Percentiles rank a stretch among this genome's conserved stretches.
These are phyloP conservation scores for Acer saccharum DNA, from an alignment of 345 rosid genomes.

Conservation along the genomic window DNA sequence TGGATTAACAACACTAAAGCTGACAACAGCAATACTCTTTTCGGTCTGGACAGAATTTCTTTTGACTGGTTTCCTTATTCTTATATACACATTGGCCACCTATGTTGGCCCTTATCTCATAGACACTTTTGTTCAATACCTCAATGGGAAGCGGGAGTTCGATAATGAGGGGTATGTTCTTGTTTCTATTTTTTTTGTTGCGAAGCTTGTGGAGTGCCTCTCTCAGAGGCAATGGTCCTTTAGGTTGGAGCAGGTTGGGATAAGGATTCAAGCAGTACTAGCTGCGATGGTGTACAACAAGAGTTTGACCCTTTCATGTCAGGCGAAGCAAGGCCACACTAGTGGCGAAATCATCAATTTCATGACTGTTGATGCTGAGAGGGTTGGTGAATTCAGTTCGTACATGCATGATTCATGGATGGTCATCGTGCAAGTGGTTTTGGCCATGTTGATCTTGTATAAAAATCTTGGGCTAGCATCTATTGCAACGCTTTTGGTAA, in stretches of 20 bases:
- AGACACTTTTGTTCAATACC: constrained; percentile 54
- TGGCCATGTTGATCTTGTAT: constrained; percentile 56
- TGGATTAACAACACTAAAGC: constrained; percentile 35
- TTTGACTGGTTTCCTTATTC: constrained; percentile 32
- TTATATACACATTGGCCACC: constrained; percentile 30
- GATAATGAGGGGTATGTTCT: constrained; percentile 49
- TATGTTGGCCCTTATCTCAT: constrained; percentile 51
- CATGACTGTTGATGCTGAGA: constrained; percentile 60
- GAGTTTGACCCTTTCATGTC: constrained; percentile 52
- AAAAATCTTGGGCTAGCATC: constrained; percentile 57
- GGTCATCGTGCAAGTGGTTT: constrained; percentile 47
- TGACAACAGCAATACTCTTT: constrained; percentile 37
- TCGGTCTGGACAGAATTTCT: constrained; percentile 37
- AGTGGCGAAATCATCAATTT: constrained; percentile 71
- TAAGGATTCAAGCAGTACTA: constrained; percentile 49
- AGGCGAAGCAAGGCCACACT: constrained; percentile 48
- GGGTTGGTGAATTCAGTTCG: constrained; percentile 53
- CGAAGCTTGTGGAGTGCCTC: constrained; percentile 59
- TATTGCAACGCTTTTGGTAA: constrained; percentile 45
- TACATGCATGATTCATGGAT: constrained; percentile 63
- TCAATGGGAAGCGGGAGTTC: constrained; percentile 35
- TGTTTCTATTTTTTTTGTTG: constrained; percentile 43
- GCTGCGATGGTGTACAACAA: constrained; percentile 54
- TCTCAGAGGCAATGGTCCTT: constrained; percentile 56
- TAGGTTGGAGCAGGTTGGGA: constrained; percentile 34